Percentiles rank a stretch among this genome's conserved stretches.
Evolutionary conservation across 164 flowering plant species (phyloP).

Genomic region (Piper betle): DNA sequence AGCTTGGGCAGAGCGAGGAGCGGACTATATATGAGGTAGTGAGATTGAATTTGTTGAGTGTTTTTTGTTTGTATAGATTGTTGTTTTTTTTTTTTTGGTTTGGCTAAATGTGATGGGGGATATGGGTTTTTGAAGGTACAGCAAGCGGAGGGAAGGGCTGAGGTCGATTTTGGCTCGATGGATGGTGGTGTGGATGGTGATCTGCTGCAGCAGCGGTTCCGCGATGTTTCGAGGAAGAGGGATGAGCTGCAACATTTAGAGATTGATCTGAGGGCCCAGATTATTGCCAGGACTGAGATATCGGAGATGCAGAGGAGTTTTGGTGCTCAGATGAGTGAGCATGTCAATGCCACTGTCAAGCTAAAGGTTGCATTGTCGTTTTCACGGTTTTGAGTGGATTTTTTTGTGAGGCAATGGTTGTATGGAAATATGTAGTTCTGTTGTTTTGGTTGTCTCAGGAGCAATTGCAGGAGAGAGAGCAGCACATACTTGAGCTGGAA

Average conservation of each 20-base stretch:
- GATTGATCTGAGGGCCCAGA: conserved; percentile 68
- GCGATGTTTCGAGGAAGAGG: conserved; percentile 43
- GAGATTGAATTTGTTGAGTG: neutral
- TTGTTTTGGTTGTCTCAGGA: conserved; percentile 30
- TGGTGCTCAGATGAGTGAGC: conserved; percentile 65
- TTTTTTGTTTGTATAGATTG: neutral
- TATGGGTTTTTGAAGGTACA: conserved; percentile 43
- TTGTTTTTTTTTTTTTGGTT: neutral
- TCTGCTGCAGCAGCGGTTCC: conserved; percentile 64
- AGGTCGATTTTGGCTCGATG: conserved; percentile 54
- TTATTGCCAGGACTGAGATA: conserved; percentile 57
- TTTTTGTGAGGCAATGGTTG: neutral
- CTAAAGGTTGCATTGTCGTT: conserved; percentile 44
- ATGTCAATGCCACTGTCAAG: conserved; percentile 33
- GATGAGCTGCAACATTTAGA: conserved; percentile 75
- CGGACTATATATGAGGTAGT: conserved; percentile 77
- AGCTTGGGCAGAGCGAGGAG: conserved; percentile 66
- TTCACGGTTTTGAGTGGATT: neutral
- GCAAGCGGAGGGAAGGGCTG: conserved; percentile 56
- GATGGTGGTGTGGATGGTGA: conserved; percentile 40
- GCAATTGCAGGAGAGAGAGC: conserved; percentile 66
- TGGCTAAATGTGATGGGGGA: neutral
- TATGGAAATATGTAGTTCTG: neutral
- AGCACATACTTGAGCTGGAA: conserved; percentile 46
- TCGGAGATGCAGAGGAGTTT: conserved; percentile 49